These are phyloP conservation scores for Lactifluus pinguis DNA, from an alignment of 768 basidiomycete species.

Conservation along the genomic window DNA sequence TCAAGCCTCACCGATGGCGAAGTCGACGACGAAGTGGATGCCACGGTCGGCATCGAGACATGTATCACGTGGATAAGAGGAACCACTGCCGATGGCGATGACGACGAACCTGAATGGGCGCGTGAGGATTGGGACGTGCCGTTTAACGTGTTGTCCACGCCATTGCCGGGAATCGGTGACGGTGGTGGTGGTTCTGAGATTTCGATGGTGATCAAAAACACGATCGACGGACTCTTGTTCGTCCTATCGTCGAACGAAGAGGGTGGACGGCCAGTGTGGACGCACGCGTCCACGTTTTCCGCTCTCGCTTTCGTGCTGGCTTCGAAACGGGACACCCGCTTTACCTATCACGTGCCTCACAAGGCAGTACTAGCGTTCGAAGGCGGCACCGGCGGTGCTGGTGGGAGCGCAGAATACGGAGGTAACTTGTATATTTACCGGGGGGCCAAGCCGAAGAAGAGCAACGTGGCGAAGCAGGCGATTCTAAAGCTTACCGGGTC, in stretches of 20 bases:
- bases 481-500: constrained; percentile 70
- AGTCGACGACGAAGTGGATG: constrained; percentile 84
- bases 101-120: constrained; percentile 42
- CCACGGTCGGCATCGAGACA: constrained; percentile 55
- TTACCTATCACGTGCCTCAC: constrained; percentile 62
- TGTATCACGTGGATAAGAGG: constrained; percentile 59
- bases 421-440: constrained; percentile 87
- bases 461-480: constrained; percentile 67
- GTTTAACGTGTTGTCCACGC: constrained; percentile 55
- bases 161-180: constrained; percentile 47
- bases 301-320: constrained; percentile 92
- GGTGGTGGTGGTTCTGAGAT: constrained; percentile 19
- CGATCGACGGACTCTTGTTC: constrained; percentile 30
- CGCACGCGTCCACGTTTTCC: constrained; percentile 73
- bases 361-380: constrained; percentile 75
- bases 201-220: constrained; percentile 57
- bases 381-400: constrained; percentile 19
- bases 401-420: constrained; percentile 53
- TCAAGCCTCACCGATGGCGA: constrained; percentile 84
- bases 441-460: constrained; percentile 36
- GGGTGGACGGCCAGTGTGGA: constrained; percentile 42
- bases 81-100: constrained; percentile 17
- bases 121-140: constrained; percentile 29
- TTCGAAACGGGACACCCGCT: constrained; percentile 83
- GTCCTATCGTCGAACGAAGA: constrained; percentile 17